These are phyloP conservation scores for Agaricus blazei DNA, from an alignment of 768 basidiomycete genomes.

Conservation along the genomic window DNA sequence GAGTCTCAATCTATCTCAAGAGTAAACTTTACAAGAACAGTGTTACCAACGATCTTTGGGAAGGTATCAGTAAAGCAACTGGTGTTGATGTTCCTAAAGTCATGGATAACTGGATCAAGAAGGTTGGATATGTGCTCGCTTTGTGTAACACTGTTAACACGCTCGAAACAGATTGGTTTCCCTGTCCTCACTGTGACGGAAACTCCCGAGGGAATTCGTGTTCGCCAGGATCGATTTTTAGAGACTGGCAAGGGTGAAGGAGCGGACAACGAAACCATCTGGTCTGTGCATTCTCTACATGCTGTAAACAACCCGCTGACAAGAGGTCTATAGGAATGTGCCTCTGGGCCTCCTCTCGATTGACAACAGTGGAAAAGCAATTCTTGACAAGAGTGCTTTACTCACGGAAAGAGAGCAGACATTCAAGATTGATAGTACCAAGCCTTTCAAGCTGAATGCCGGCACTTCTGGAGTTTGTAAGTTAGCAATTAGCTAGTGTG, in stretches of 20 bases:
- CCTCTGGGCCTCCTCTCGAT: constrained; percentile 72
- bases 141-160: neutral
- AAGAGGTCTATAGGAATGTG: constrained; percentile 52
- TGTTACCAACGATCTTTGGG: constrained; percentile 82
- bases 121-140: constrained; percentile 33
- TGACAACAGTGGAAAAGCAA: constrained; percentile 48
- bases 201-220: constrained; percentile 58
- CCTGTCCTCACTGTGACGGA: constrained; percentile 89
- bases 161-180: constrained; percentile 53
- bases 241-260: constrained; percentile 75
- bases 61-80: constrained; percentile 74
- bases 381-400: constrained; percentile 56
- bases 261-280: constrained; percentile 84
- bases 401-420: constrained; percentile 64
- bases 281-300: constrained; percentile 37
- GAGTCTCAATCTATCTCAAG: constrained; percentile 90
- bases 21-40: constrained; percentile 82
- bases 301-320: neutral
- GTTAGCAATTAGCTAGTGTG: constrained; percentile 22
- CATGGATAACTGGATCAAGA: constrained; percentile 91
- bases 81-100: constrained; percentile 69
- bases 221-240: constrained; percentile 93
- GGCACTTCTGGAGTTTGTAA: constrained; percentile 85
- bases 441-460: constrained; percentile 86
- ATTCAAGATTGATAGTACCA: constrained; percentile 68